These are phyloP conservation scores for Talaromyces wortmannii DNA, from an alignment of 495 filamentous ascomycete species.

Conservation along the genomic window DNA sequence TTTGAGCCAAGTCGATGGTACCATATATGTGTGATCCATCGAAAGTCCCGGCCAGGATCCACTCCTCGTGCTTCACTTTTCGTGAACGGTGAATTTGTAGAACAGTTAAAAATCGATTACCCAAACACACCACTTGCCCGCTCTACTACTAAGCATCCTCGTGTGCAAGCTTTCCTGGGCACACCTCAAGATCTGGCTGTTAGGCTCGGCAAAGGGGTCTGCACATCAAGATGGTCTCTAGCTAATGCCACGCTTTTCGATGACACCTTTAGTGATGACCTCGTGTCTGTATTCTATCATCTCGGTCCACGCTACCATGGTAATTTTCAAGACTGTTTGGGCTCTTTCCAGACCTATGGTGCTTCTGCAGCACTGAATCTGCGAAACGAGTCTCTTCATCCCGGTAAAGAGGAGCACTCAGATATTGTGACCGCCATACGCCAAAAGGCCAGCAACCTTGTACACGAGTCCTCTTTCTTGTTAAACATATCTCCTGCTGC, in stretches of 20 bases:
- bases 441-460: constrained; percentile 67
- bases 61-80: constrained; percentile 83
- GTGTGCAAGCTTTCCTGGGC: constrained; percentile 86
- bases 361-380: constrained; percentile 89
- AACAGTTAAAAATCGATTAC: constrained; percentile 85
- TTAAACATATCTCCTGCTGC: constrained; percentile 76
- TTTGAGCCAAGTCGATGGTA: constrained; percentile 82
- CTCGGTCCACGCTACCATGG: constrained; percentile 87
- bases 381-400: constrained; percentile 85
- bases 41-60: constrained; percentile 63
- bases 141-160: constrained; percentile 46
- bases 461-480: constrained; percentile 77
- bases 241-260: constrained; percentile 84
- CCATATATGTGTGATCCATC: constrained; percentile 82
- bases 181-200: constrained; percentile 88
- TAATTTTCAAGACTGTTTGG: constrained; percentile 93
- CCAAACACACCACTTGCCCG: constrained; percentile 54
- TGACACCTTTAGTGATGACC: constrained; percentile 83
- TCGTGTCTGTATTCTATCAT: constrained; percentile 83
- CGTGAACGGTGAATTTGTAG: constrained; percentile 87
- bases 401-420: constrained; percentile 84
- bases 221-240: constrained; percentile 77
- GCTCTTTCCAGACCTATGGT: constrained; percentile 93
- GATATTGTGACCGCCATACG: constrained; percentile 87
- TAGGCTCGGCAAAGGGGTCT: constrained; percentile 67